These are phyloP conservation scores for Botrytis aclada DNA, from an alignment of 2,329 filamentous ascomycete genomes.

Conservation along the genomic window DNA sequence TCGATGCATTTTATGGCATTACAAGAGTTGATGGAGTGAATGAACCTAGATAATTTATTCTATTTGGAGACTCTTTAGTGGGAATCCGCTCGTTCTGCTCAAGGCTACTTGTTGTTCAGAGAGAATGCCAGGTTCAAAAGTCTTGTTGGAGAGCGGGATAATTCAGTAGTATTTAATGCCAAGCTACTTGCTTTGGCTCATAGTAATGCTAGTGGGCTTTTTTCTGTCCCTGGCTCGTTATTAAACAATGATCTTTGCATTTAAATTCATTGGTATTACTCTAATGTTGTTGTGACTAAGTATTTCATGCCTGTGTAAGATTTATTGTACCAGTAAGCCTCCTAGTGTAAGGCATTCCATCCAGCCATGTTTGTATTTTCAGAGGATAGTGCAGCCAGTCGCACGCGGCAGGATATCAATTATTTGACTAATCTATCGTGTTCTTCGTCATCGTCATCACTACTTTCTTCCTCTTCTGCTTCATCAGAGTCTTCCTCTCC, in stretches of 20 bases:
- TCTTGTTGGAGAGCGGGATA: conserved; percentile 9
- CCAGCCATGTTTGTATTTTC: conserved; percentile 11
- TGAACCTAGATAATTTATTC: conserved; percentile 6
- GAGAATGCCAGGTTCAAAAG: neutral
- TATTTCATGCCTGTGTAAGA: conserved; percentile 18
- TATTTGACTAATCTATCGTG: conserved; percentile 38
- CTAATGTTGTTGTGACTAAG: conserved; percentile 28
- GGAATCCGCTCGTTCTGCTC: conserved; percentile 7
- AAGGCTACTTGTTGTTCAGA: conserved; percentile 11
- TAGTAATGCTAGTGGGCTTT: conserved; percentile 29
- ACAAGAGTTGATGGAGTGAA: conserved; percentile 1
- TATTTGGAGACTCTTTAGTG: conserved; percentile 13
- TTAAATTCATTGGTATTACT: conserved; percentile 1
- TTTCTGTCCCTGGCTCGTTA: conserved; percentile 24
- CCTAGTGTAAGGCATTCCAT: conserved; percentile 21
- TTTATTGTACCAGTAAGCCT: conserved; percentile 19
- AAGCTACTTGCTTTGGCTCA: conserved; percentile 29
- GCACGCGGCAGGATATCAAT: conserved; percentile 14
- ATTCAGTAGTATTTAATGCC: conserved; percentile 27
- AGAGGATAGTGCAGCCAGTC: conserved; percentile 7
- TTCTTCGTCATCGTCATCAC: conserved; percentile 32
- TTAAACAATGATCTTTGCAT: conserved; percentile 13
- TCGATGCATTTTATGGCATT: conserved; percentile 10
- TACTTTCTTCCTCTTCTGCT: conserved; percentile 34
- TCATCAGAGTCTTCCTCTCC: conserved; percentile 15